These are phyloP conservation scores for Populus ilicifolia DNA, from an alignment of 345 rosid species.

Conservation along the genomic window DNA sequence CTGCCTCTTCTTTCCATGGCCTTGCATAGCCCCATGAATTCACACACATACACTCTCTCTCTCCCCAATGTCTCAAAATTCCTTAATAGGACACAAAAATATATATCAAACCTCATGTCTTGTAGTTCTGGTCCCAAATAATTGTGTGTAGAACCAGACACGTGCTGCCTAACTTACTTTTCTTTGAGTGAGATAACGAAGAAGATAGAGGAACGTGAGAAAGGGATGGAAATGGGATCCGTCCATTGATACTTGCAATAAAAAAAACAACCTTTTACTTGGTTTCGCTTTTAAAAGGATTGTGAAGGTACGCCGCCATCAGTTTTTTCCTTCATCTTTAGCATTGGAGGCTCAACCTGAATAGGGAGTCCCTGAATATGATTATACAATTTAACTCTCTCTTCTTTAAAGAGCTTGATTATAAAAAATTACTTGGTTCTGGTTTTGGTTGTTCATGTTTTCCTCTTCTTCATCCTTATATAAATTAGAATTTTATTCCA, in stretches of 20 bases:
- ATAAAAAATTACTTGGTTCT: too few species aligned
- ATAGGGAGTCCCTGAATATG: not conserved
- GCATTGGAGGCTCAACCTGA: not conserved
- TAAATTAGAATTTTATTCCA: too few species aligned
- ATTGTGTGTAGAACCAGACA: not conserved
- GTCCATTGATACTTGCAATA: not conserved
- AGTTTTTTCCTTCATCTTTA: not conserved
- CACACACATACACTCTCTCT: too few species aligned
- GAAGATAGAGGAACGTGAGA: not conserved
- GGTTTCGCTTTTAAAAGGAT: not conserved
- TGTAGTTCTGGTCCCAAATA: not conserved
- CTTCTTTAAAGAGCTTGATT: too few species aligned
- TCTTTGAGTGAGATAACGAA: not conserved
- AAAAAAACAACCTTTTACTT: not conserved
- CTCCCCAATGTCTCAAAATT: not conserved
- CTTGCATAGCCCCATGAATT: not conserved
- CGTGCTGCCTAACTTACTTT: not conserved
- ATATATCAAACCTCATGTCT: not conserved
- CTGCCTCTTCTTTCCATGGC: slow-evolving; percentile 19
- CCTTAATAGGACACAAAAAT: slow-evolving; percentile 3
- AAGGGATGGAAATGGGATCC: not conserved
- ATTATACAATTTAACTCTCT: not conserved
- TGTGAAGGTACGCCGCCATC: not conserved
- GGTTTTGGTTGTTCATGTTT: too few species aligned
- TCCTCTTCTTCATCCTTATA: too few species aligned